Conservation (phyloP, 2,329 filamentous ascomycete species). For the Fusarium phyllophilum region DNA sequence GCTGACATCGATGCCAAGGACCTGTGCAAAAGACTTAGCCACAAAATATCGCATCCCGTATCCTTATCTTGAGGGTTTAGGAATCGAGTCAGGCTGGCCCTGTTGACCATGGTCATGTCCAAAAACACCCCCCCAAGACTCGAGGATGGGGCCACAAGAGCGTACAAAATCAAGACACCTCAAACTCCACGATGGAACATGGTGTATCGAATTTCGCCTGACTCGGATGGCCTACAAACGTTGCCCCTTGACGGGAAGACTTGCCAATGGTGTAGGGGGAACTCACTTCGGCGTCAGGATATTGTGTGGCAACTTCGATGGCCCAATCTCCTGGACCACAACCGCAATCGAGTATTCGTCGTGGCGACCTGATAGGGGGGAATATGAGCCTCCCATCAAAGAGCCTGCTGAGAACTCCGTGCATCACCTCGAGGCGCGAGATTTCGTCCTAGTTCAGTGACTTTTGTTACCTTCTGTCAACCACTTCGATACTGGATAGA, state of each 20-base stretch:
- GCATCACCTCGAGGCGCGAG: conserved; percentile 71
- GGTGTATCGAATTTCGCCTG: not conserved
- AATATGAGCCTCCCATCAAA: conserved; percentile 77
- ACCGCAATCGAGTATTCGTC: conserved; percentile 76
- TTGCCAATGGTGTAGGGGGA: not conserved
- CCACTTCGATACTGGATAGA: not conserved
- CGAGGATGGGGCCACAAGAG: not conserved
- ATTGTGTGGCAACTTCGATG: conserved; percentile 70
- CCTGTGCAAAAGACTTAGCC: conserved; percentile 55
- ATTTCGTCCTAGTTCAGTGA: conserved; percentile 69
- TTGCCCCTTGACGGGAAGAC: not conserved
- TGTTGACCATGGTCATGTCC: not conserved
- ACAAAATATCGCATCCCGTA: not conserved
- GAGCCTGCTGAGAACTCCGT: conserved; percentile 68
- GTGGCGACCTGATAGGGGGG: conserved; percentile 68
- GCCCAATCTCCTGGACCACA: conserved; percentile 79
- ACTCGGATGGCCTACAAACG: not conserved
- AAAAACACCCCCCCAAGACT: too few species aligned
- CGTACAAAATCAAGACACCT: not conserved
- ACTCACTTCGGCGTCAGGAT: conserved; percentile 72
- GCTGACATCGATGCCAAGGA: conserved; percentile 77
- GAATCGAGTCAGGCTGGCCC: not conserved
- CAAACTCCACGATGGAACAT: not conserved
- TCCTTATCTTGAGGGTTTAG: not conserved
- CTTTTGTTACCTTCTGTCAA: conserved; percentile 21